Evolutionary conservation across 2,329 filamentous ascomycete genomes (phyloP).

Genomic region (Peltaster fructicola): DNA sequence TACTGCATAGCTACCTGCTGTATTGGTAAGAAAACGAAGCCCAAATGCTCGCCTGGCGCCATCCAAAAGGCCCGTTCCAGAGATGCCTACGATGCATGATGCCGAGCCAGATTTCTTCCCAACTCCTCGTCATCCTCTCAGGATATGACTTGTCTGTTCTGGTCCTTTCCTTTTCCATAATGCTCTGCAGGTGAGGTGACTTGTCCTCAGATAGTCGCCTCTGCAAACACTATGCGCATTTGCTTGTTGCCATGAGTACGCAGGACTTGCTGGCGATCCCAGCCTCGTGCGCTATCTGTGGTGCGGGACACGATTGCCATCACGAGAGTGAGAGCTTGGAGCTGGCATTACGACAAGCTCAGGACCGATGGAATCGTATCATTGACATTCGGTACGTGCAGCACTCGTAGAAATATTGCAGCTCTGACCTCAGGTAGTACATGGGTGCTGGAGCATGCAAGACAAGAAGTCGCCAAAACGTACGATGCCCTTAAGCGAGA

Average conservation of each 20-base stretch:
- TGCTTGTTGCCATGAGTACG: neutral
- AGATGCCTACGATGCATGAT: too few species aligned
- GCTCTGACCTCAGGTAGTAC: conserved; percentile 13
- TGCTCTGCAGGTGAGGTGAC: neutral
- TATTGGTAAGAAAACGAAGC: too few species aligned
- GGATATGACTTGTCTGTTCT: too few species aligned
- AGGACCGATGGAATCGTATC: conserved; percentile 14
- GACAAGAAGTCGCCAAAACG: conserved; percentile 26
- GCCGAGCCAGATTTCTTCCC: too few species aligned
- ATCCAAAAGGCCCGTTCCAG: too few species aligned
- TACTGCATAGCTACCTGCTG: too few species aligned
- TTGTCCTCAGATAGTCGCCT: neutral
- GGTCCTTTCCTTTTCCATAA: too few species aligned
- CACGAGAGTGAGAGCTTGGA: conserved; percentile 18
- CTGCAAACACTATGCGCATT: neutral
- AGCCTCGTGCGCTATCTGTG: conserved; percentile 20
- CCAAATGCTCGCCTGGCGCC: too few species aligned
- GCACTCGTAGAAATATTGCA: neutral
- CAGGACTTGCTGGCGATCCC: neutral
- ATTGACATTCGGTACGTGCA: conserved; percentile 12
- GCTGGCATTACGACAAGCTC: conserved; percentile 16
- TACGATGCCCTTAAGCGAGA: conserved; percentile 24
- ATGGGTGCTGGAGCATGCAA: conserved; percentile 29
- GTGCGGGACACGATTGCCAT: conserved; percentile 17
- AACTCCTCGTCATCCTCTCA: too few species aligned